These are phyloP conservation scores for Aspergillus quadricinctus DNA, from an alignment of 2,329 filamentous ascomycete genomes.

Conservation along the genomic window DNA sequence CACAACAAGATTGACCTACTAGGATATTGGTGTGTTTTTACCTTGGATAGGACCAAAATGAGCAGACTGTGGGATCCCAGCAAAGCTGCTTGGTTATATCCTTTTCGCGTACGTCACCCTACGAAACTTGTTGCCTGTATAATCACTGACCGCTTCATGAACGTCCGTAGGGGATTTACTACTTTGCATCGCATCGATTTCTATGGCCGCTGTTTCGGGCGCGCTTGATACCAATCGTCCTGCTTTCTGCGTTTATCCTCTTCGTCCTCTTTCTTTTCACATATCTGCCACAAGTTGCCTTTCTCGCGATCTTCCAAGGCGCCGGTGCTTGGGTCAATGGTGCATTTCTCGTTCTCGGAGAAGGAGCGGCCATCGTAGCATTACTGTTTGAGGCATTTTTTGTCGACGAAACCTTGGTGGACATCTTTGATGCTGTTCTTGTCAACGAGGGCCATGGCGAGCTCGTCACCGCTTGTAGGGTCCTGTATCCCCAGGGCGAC, in stretches of 20 bases:
- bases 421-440: constrained; percentile 81
- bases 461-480: constrained; percentile 63
- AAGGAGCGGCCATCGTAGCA: constrained; percentile 59
- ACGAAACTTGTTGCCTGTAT: constrained; percentile 2
- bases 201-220: constrained; percentile 77
- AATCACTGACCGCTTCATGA: constrained; percentile 4
- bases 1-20: neutral
- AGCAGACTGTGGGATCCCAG: constrained; percentile 20
- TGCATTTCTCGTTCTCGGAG: constrained; percentile 72
- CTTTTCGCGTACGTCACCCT: constrained; percentile 39
- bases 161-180: constrained; percentile 64
- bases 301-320: constrained; percentile 85
- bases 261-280: constrained; percentile 81
- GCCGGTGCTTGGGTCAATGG: constrained; percentile 85
- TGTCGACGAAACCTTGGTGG: constrained; percentile 72
- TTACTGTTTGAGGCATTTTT: constrained; percentile 75
- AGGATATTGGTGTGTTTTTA: neutral
- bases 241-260: constrained; percentile 80
- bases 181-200: constrained; percentile 71
- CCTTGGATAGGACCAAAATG: constrained; percentile 5
- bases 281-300: constrained; percentile 83
- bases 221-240: constrained; percentile 71
- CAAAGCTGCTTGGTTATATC: constrained; percentile 45
- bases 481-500: constrained; percentile 63
- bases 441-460: constrained; percentile 68